phyloP scores from a whole-genome alignment of 2,329 filamentous ascomycete genomes.

The Colletotrichum liriopes region DNA sequence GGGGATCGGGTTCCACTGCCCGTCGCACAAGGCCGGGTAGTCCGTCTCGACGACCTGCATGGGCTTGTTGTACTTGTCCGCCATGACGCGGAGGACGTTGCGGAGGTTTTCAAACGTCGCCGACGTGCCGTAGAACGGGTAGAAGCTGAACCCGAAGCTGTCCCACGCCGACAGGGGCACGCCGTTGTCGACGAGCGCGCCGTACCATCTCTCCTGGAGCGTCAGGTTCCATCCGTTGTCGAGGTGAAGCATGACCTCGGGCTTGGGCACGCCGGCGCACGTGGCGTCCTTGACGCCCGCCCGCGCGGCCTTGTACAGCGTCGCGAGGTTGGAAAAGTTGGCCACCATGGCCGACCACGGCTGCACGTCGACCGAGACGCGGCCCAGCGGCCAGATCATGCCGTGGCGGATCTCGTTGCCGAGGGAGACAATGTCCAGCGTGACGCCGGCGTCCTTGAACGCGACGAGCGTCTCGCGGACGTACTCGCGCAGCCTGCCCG shows the following conservation, averaged over 20 bases:
- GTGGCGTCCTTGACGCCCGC: constrained; percentile 36
- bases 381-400: constrained; percentile 52
- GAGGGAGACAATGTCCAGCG: constrained; percentile 55
- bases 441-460: constrained; percentile 56
- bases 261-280: constrained; percentile 43
- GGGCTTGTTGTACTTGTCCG: constrained; percentile 36
- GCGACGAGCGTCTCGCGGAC: constrained; percentile 55
- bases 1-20: constrained; percentile 37
- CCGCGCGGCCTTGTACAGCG: constrained; percentile 47
- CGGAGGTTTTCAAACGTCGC: constrained; percentile 38
- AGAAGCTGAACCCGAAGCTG: constrained; percentile 36
- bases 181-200: constrained; percentile 34
- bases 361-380: constrained; percentile 52
- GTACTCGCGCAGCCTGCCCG: constrained; percentile 51
- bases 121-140: constrained; percentile 40
- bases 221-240: constrained; percentile 42
- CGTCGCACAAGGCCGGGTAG: constrained; percentile 39
- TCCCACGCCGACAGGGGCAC: constrained; percentile 39
- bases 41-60: constrained; percentile 40
- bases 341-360: constrained; percentile 49
- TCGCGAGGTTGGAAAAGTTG: constrained; percentile 51
- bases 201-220: constrained; percentile 39
- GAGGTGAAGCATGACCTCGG: constrained; percentile 40
- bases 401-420: constrained; percentile 55
- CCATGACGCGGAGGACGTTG: constrained; percentile 23